Evolutionary conservation across 2,329 filamentous ascomycete species (phyloP).

Genomic region (Cordyceps fumosorosea): DNA sequence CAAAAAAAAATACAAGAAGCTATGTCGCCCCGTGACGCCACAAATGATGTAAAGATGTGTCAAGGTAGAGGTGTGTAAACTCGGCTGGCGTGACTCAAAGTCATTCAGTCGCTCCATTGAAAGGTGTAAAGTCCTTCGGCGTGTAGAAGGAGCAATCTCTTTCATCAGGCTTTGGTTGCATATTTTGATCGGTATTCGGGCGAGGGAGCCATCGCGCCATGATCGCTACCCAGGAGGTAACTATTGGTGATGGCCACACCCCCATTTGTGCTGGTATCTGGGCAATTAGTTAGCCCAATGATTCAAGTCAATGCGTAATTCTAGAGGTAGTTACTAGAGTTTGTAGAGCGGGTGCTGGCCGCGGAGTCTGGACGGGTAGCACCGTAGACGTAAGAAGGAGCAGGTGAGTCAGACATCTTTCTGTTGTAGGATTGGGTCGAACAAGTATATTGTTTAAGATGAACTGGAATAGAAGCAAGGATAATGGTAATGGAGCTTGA

Average conservation of each 20-base stretch:
- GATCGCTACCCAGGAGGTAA: neutral
- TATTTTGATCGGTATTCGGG: neutral
- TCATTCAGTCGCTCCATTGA: neutral
- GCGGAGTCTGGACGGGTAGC: neutral
- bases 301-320: no score
- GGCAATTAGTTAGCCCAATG: neutral
- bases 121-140: no score
- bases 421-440: neutral
- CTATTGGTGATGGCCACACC: neutral
- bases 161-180: no score
- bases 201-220: neutral
- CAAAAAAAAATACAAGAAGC: neutral
- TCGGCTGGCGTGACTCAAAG: neutral
- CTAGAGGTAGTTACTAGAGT: neutral
- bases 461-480: neutral
- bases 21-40: neutral
- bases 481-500: neutral
- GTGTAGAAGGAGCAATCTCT: neutral
- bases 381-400: neutral
- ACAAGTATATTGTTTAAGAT: neutral
- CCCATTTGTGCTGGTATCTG: neutral
- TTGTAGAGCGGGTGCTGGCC: neutral
- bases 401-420: neutral
- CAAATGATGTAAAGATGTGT: neutral
- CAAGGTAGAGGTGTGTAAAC: neutral